These are phyloP conservation scores for Neckera pumila DNA, from an alignment of 225 moss, liverwort and hornwort species.

Conservation along the genomic window DNA sequence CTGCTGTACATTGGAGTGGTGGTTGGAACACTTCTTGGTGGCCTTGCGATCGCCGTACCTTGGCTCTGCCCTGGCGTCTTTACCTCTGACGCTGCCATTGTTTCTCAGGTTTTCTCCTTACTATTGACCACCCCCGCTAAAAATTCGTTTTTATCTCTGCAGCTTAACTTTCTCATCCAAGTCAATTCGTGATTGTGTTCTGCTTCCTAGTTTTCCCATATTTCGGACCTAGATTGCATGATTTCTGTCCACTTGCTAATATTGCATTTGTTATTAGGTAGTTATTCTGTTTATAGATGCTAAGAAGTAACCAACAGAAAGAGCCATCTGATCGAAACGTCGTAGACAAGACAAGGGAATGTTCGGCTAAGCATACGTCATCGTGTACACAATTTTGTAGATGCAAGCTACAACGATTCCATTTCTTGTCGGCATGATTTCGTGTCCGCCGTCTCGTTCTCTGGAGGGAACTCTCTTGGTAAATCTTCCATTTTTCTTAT, in stretches of 20 bases:
- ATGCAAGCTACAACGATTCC: slow-evolving; percentile 63
- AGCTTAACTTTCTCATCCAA: not conserved
- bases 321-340: not conserved
- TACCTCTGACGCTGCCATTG: slow-evolving; percentile 52
- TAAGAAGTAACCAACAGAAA: not conserved
- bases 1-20: slow-evolving; percentile 52
- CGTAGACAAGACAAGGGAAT: not conserved
- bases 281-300: not conserved
- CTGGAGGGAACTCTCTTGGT: slow-evolving; percentile 84
- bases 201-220: not conserved
- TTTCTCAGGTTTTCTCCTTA: slow-evolving; percentile 31
- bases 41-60: slow-evolving; percentile 45
- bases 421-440: slow-evolving; percentile 49
- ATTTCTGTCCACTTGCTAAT: not conserved
- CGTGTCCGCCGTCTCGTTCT: slow-evolving; percentile 49
- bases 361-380: not conserved
- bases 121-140: not conserved
- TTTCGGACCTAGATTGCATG: not conserved
- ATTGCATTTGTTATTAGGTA: not conserved
- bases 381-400: slow-evolving; percentile 11
- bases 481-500: not conserved
- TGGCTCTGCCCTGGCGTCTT: slow-evolving; percentile 65
- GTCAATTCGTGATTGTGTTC: not conserved
- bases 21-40: slow-evolving; percentile 43
- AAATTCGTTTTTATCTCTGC: not conserved